Base-by-base conservation (phyloP, 768 basidiomycete genomes). In the Crucibulum laeve region DNA sequence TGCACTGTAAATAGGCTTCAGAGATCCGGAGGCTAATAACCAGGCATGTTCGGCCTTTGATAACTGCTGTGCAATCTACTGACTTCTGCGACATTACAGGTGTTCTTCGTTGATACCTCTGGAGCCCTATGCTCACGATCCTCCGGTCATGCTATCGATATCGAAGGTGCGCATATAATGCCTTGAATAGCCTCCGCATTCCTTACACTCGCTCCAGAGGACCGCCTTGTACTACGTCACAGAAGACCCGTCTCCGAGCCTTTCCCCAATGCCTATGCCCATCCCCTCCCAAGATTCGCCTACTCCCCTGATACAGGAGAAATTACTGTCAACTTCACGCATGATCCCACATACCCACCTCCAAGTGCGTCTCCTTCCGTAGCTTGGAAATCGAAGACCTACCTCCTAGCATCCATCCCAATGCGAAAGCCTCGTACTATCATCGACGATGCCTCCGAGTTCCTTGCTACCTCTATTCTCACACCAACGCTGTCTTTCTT, bases 71-170 rank as follows among this genome's bases (percentile, higher is more conserved):
- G n/a, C 25, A 42, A 10, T 32, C 10, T 10, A 10, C 38, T 24
- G 8, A 22, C n/a, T 30, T 30, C 28, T 30, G 28, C n/a, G 8
- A 8, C 8, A 30, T 35, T 13, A 25, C 36, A 91, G 85, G 85
- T 91, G 14, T 91, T 90, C 66, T 91, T 87, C 65, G 77, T 91
- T 42, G 90, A 92, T 58, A 74, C 77, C 2, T 76, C 78, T 15
- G 89, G 90, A 15, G 80, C 79, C 7, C 62, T 91, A 32, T 91
- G 87, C 58, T 87, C 89, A 6, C 75, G 84, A 51, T 76, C 79
- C 3, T 77, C 88, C 13, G 90, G 90, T 0, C 88, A 91, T 62
- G 90, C 88, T 5, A 66, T 92, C 26, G 89, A 92, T 53, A 63
- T 91, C 25, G 80, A 91, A 71, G 77, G 88, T 84, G 60, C 4